Percentiles rank a stretch among this genome's conserved stretches.
Conservation (phyloP, 2,329 filamentous ascomycete species). For the Apiospora sp. region DNA sequence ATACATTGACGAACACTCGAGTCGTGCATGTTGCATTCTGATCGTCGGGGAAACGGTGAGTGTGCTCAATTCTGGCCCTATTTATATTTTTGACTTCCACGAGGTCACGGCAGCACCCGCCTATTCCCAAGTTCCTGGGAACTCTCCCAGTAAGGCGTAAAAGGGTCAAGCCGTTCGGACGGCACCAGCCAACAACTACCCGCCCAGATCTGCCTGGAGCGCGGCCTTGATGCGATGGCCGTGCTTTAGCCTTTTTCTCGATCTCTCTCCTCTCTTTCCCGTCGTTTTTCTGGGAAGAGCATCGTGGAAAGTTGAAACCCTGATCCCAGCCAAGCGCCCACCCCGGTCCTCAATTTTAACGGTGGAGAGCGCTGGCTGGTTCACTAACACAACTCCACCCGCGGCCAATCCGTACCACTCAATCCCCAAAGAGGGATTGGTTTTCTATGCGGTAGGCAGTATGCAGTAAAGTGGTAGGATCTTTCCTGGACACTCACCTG, state of each 20-base stretch:
- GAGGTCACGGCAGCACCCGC: background rate
- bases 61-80: background rate
- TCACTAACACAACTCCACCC: background rate
- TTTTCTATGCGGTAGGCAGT: background rate
- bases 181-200: background rate
- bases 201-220: background rate
- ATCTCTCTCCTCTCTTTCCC: background rate
- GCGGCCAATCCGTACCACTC: conserved; percentile 1
- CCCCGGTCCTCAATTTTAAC: background rate
- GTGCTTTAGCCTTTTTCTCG: background rate
- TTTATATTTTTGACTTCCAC: too few relatives aligned
- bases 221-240: background rate
- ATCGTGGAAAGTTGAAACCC: conserved; percentile 1
- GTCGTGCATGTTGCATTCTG: background rate
- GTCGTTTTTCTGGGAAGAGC: background rate
- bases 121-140: background rate
- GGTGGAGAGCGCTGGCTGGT: background rate
- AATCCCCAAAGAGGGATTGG: background rate
- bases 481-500: too few relatives aligned
- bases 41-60: background rate
- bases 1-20: background rate
- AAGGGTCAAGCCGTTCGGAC: too few relatives aligned
- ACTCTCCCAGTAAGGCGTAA: background rate
- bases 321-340: background rate
- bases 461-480: too few relatives aligned